These are phyloP conservation scores for Rhypophila decipiens DNA, from an alignment of 495 filamentous ascomycete genomes.

Conservation along the genomic window DNA sequence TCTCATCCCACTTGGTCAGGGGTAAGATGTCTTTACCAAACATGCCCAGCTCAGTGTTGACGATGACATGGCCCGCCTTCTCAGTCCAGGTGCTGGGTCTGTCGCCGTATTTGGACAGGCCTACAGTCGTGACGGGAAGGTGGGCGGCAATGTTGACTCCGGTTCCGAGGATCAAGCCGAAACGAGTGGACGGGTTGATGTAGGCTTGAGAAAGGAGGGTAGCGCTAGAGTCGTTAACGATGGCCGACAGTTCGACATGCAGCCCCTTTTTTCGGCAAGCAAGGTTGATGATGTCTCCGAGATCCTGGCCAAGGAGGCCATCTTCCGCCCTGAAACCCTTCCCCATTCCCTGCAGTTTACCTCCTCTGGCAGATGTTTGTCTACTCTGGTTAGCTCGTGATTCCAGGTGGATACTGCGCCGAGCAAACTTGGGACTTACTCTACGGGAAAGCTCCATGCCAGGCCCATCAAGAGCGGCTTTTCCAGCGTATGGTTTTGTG, in stretches of 20 bases:
- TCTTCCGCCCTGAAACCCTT: conserved; percentile 63
- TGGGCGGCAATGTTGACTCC: conserved; percentile 50
- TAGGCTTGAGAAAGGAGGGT: conserved; percentile 77
- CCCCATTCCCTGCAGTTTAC: conserved; percentile 75
- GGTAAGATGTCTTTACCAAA: conserved; percentile 63
- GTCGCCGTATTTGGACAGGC: conserved; percentile 41
- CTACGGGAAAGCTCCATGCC: conserved; percentile 84
- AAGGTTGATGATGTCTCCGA: conserved; percentile 46
- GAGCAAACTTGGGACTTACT: conserved; percentile 48
- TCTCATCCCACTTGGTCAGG: conserved; percentile 66
- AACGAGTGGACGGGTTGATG: conserved; percentile 55
- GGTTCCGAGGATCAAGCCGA: conserved; percentile 51
- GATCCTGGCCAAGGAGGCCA: conserved; percentile 44
- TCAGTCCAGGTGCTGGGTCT: conserved; percentile 51
- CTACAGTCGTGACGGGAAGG: conserved; percentile 47
- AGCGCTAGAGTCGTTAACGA: conserved; percentile 79
- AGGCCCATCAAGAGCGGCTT: conserved; percentile 55
- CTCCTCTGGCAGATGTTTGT: conserved; percentile 70
- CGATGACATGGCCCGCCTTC: conserved; percentile 50
- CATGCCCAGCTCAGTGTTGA: conserved; percentile 87
- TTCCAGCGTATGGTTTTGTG: conserved; percentile 19
- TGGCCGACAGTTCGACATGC: conserved; percentile 63
- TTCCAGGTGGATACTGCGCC: neutral
- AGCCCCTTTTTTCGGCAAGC: conserved; percentile 38
- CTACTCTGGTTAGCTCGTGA: conserved; percentile 33